Evolutionary conservation across 108 stramenopile species (phyloP).

Genomic region (Stephanodiscus triporus): DNA sequence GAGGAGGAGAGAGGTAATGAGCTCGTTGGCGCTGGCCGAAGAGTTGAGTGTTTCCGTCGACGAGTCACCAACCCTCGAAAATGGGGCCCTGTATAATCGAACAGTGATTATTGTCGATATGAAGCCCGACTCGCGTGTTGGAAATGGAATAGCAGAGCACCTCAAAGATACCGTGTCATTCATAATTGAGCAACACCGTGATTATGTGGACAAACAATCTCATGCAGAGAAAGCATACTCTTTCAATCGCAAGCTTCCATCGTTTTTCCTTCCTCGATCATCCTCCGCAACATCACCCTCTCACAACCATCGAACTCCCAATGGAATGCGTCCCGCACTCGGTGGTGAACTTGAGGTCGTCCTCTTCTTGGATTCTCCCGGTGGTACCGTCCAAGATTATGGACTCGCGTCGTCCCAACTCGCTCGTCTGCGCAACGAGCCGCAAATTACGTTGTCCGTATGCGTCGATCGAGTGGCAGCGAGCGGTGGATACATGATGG

Average conservation of each 20-base stretch:
- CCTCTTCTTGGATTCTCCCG: conserved; percentile 65
- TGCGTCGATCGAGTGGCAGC: conserved; percentile 68
- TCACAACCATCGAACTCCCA: conserved; percentile 17
- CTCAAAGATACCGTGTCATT: conserved; percentile 70
- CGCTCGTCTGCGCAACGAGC: conserved; percentile 55
- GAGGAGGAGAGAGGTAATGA: conserved; percentile 29
- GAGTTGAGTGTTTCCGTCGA: background rate
- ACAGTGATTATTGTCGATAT: conserved; percentile 74
- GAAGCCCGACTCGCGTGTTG: conserved; percentile 46
- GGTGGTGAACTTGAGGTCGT: conserved; percentile 63
- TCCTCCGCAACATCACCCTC: conserved; percentile 15
- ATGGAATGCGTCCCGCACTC: conserved; percentile 42
- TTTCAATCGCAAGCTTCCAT: conserved; percentile 2
- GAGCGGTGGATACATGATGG: conserved; percentile 82
- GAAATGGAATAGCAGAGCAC: conserved; percentile 56
- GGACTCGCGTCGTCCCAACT: conserved; percentile 80
- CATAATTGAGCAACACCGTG: conserved; percentile 61
- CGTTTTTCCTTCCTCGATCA: background rate
- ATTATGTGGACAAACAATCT: conserved; percentile 48
- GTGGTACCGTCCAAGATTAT: conserved; percentile 75
- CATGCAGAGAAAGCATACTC: conserved; percentile 3
- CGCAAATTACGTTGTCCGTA: conserved; percentile 52
- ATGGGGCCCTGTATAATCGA: conserved; percentile 47
- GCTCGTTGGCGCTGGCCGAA: conserved; percentile 13
- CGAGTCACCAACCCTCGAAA: conserved; percentile 21